A percentile compares a stretch with the other conserved stretches of the same genome.
phyloP scores from a whole-genome alignment of 2,329 filamentous ascomycete species.

The Fusarium gaditjirri region DNA sequence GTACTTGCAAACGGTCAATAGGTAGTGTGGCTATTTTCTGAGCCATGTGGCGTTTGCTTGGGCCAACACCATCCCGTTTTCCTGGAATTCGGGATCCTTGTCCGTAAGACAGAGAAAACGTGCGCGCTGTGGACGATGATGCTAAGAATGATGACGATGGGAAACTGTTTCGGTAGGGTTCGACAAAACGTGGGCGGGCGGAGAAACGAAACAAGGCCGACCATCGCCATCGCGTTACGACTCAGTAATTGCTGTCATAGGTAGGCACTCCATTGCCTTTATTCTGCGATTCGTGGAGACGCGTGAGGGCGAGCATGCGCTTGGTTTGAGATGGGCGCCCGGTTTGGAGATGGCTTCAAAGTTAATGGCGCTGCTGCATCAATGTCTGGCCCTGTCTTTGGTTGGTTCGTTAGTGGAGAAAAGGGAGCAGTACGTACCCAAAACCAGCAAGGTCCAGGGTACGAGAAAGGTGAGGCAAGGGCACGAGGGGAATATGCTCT shows the following conservation, averaged over 20 bases:
- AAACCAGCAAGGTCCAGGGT: constrained; percentile 32
- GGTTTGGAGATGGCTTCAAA: constrained; percentile 43
- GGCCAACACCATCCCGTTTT: constrained; percentile 13
- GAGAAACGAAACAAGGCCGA: constrained; percentile 20
- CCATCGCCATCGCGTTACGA: constrained; percentile 17
- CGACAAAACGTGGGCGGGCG: neutral
- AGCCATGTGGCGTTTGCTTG: constrained; percentile 36
- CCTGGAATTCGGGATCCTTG: constrained; percentile 29
- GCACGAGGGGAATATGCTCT: constrained; percentile 33
- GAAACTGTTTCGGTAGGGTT: neutral
- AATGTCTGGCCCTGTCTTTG: constrained; percentile 42
- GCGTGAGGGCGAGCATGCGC: constrained; percentile 19
- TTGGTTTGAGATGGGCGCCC: constrained; percentile 26
- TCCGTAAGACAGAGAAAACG: constrained; percentile 19
- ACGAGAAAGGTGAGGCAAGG: constrained; percentile 37
- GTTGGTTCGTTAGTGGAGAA: constrained; percentile 41
- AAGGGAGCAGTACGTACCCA: constrained; percentile 17
- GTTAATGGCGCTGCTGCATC: constrained; percentile 38
- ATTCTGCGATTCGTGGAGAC: constrained; percentile 24
- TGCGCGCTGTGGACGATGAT: constrained; percentile 6
- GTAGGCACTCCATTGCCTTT: neutral
- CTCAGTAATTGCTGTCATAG: constrained; percentile 22
- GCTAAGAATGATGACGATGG: constrained; percentile 19
- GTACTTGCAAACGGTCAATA: constrained; percentile 1
- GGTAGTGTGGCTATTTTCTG: constrained; percentile 21